Evolutionary conservation across 306 rosid genomes (phyloP).

Genomic region (Trifolium pratense): DNA sequence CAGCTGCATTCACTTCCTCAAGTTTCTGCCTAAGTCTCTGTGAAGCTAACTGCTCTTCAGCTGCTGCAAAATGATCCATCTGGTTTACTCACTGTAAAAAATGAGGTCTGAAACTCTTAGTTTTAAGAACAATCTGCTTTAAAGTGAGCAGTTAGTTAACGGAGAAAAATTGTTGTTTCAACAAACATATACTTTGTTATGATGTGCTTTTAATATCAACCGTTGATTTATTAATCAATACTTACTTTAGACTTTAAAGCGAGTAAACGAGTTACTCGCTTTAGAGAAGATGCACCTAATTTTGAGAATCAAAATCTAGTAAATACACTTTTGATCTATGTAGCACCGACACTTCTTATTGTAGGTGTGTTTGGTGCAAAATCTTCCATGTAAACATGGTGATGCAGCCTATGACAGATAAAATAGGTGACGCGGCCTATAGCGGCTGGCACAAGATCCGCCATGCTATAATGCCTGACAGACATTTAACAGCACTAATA

Average conservation of each 20-base stretch:
- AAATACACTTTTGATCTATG: not conserved
- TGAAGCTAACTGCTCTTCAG: conserved; percentile 74
- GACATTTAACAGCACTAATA: not conserved
- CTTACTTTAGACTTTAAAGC: not conserved
- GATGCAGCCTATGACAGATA: not conserved
- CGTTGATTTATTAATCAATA: not conserved
- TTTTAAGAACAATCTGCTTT: not conserved
- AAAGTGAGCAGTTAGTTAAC: not conserved
- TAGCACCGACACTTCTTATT: not conserved
- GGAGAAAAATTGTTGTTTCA: not conserved
- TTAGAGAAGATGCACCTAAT: not conserved
- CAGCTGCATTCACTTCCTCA: conserved; percentile 77
- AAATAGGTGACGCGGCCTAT: not conserved
- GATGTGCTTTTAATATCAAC: not conserved
- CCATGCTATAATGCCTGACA: not conserved
- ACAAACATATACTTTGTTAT: not conserved
- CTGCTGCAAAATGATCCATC: conserved; percentile 69
- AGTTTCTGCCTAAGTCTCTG: conserved; percentile 78
- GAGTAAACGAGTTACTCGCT: not conserved
- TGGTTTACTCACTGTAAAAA: conserved; percentile 37
- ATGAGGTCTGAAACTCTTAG: conserved; percentile 21
- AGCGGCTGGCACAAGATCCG: not conserved
- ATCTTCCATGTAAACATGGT: not conserved
- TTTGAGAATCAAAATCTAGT: not conserved
- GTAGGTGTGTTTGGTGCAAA: not conserved